A percentile compares a stretch with the other conserved stretches of the same genome.
These are phyloP conservation scores for Colletotrichum aenigma DNA, from an alignment of 2,329 filamentous ascomycete species.

Conservation along the genomic window DNA sequence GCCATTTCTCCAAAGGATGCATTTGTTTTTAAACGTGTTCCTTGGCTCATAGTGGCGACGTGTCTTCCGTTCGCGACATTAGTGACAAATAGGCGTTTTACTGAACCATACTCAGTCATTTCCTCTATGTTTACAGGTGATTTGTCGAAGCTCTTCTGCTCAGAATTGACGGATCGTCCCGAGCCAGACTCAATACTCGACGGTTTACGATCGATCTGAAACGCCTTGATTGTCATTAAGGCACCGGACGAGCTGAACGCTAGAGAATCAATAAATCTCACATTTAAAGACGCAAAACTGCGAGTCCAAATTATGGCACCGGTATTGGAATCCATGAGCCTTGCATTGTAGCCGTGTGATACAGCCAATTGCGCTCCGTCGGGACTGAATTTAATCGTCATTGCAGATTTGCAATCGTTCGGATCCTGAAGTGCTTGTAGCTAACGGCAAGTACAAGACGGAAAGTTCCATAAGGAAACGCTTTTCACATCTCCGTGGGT, in stretches of 20 bases:
- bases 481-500: rapidly evolving
- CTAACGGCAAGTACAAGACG: rapidly evolving
- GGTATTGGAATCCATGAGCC: neutral
- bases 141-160: too few relatives aligned
- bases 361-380: neutral
- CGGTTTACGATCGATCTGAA: too few relatives aligned
- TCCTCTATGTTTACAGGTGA: too few relatives aligned
- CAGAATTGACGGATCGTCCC: too few relatives aligned
- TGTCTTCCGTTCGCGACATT: neutral
- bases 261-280: rapidly evolving
- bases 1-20: too few relatives aligned
- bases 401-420: rapidly evolving
- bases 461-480: neutral
- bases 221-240: neutral
- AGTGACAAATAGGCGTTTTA: neutral
- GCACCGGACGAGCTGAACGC: neutral
- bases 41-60: neutral
- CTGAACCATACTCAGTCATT: too few relatives aligned
- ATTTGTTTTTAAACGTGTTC: too few relatives aligned
- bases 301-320: neutral
- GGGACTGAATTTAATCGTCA: rapidly evolving
- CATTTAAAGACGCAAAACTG: too few relatives aligned
- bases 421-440: rapidly evolving
- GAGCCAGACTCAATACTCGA: too few relatives aligned
- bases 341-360: neutral